phyloP scores from a whole-genome alignment of 2,329 filamentous ascomycete species.

The Clarireedia sp. region DNA sequence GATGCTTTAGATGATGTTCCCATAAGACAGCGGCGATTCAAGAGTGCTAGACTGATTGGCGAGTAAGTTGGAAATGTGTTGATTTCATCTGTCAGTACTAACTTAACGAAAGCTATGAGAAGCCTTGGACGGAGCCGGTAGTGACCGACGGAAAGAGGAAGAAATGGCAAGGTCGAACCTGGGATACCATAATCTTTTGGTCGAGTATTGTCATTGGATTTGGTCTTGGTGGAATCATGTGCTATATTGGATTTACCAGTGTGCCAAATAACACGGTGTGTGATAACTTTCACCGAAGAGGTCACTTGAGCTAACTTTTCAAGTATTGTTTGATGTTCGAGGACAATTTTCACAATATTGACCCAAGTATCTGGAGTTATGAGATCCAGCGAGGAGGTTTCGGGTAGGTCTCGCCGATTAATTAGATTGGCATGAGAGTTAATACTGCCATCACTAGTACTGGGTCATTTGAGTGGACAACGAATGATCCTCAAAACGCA shows the following conservation, averaged over 20 bases:
- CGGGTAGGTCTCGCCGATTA: neutral
- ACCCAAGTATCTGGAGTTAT: conserved; percentile 37
- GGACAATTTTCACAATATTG: conserved; percentile 38
- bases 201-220: conserved; percentile 7
- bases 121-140: conserved; percentile 11
- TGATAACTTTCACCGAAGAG: neutral
- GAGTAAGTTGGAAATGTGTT: conserved; percentile 4
- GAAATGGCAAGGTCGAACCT: conserved; percentile 8
- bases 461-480: conserved; percentile 49
- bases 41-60: conserved; percentile 14
- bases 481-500: conserved; percentile 38
- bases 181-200: conserved; percentile 11
- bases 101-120: conserved; percentile 12
- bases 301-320: conserved; percentile 15
- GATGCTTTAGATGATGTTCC: neutral
- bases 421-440: no score
- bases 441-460: conserved; percentile 24
- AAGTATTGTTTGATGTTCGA: conserved; percentile 42
- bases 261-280: conserved; percentile 10
- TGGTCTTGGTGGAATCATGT: conserved; percentile 11
- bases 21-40: conserved; percentile 10
- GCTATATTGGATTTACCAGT: conserved; percentile 4
- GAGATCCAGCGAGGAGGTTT: conserved; percentile 32
- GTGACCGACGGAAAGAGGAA: conserved; percentile 7
- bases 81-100: neutral